Conservation (phyloP, 2,329 filamentous ascomycete species). For the Westerdykella aurantiaca region DNA sequence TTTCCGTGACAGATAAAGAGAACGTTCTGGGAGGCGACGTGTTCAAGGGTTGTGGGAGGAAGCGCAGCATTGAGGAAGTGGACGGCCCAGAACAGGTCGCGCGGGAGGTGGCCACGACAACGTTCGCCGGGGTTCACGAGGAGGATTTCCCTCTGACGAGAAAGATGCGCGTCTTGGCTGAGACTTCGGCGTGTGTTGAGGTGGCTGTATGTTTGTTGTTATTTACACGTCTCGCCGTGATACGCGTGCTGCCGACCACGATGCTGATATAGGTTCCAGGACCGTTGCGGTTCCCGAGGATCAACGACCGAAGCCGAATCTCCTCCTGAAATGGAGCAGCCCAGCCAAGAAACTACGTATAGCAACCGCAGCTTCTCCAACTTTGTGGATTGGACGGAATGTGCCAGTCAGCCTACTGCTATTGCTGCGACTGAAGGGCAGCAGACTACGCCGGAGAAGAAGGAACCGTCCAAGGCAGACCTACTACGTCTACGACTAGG, state of each 20-base stretch:
- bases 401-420: constrained; percentile 37
- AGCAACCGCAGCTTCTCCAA: constrained; percentile 43
- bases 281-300: constrained; percentile 23
- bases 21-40: constrained; percentile 17
- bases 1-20: constrained; percentile 22
- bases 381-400: constrained; percentile 44
- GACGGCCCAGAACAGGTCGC: constrained; percentile 25
- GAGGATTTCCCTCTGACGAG: neutral
- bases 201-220: too few species aligned
- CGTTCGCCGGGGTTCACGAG: neutral
- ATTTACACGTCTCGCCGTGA: neutral
- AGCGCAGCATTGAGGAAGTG: constrained; percentile 34
- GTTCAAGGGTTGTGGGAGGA: constrained; percentile 21
- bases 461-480: constrained; percentile 53
- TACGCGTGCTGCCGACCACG: constrained; percentile 7
- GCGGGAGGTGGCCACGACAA: constrained; percentile 11
- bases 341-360: constrained; percentile 3
- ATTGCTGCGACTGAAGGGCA: too few species aligned
- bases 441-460: constrained; percentile 12
- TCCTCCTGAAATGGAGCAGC: constrained; percentile 14
- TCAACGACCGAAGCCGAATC: constrained; percentile 34
- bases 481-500: constrained; percentile 62
- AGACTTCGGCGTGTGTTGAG: neutral
- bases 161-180: neutral
- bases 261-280: constrained; percentile 12